phyloP scores from a whole-genome alignment of 2,329 filamentous ascomycete species.

The Penicillium griseofulvum region DNA sequence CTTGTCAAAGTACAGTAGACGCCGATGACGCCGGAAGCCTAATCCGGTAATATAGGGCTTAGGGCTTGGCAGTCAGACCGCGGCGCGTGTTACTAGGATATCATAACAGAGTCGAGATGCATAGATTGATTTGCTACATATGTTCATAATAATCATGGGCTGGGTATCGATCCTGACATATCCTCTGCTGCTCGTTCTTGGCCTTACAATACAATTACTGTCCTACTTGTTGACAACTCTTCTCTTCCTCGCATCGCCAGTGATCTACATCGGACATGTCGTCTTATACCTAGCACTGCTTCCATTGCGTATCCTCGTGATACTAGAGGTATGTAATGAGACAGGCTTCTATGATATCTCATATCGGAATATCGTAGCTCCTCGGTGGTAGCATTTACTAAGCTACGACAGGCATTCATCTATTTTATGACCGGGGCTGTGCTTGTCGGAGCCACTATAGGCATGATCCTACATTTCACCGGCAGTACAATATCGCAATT shows the following conservation, averaged over 20 bases:
- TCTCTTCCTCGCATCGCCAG: slow-evolving; percentile 44
- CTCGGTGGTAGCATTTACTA: not conserved
- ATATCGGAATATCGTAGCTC: not conserved
- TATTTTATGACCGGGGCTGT: slow-evolving; percentile 52
- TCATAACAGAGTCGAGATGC: slow-evolving; percentile 2
- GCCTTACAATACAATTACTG: slow-evolving; percentile 12
- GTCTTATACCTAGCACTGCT: slow-evolving; percentile 43
- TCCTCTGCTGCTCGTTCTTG: slow-evolving; percentile 7
- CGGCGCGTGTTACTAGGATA: slow-evolving; percentile 4
- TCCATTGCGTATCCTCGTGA: slow-evolving; percentile 52
- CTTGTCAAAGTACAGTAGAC: slow-evolving; percentile 11
- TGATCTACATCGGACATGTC: slow-evolving; percentile 49
- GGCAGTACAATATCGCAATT: slow-evolving; percentile 56
- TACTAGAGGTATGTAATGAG: slow-evolving; percentile 52
- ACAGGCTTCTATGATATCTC: not conserved
- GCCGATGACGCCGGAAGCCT: slow-evolving; percentile 20
- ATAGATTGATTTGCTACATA: not conserved
- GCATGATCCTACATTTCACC: slow-evolving; percentile 57
- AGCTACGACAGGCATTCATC: slow-evolving; percentile 15
- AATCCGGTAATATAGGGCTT: slow-evolving; percentile 23
- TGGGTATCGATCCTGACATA: not conserved
- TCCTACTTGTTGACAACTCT: slow-evolving; percentile 30
- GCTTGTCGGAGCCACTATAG: slow-evolving; percentile 64
- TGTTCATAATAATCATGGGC: not conserved
- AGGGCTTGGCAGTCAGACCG: slow-evolving; percentile 15